Base-by-base conservation (phyloP, 2,329 filamentous ascomycete species). In the Aspergillus amoenus region DNA sequence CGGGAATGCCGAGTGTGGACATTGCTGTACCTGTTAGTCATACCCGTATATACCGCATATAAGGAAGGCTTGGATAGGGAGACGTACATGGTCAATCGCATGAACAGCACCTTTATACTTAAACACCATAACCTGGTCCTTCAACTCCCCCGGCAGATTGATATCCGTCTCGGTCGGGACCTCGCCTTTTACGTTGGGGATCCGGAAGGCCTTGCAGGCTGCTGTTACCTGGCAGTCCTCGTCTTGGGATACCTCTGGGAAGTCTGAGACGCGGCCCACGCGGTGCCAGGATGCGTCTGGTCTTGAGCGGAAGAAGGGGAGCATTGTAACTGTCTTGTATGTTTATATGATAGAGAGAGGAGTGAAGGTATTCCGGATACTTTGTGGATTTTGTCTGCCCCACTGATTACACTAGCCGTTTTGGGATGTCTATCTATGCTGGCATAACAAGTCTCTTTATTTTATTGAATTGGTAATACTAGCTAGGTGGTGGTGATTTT, bases 1-100 rank as follows among this genome's bases (percentile, higher is more conserved):
- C 0, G 88, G 87, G 56, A 82, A 90, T 0, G 86, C 82, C 1
- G 83, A 84, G 63, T 90, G 88, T 1, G 88, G 88, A 57, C 88
- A 90, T 78, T 81, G 78, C 85, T 88, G 58, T 13, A 37, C 5
- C n/a, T 13, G 18, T 34, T 21, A 47, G 18, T 18, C 18, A 18
- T 18, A 18, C 18, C 18, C 18, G 2, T 18, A 18, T 18, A 18
- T 18, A 18, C 18, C 18, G 18, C 18, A 18, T 18, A 18, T 18
- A 18, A 18, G 18, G 18, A 21, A 21, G 18, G 3, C 18, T 21
- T 21, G 21, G 21, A 21, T 4, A 18, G 18, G 18, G 18, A 18
- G 3, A 66, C 70, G 77, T 66, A 88, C 86, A 75, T 89, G 86
- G 57, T 90, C 86, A 21, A 89, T 76, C 0, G 87, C 88, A 64